Evolutionary conservation across 306 rosid species (phyloP), one percentile per base, ranked within the genome.

Genomic region (Cicer judaicum): DNA sequence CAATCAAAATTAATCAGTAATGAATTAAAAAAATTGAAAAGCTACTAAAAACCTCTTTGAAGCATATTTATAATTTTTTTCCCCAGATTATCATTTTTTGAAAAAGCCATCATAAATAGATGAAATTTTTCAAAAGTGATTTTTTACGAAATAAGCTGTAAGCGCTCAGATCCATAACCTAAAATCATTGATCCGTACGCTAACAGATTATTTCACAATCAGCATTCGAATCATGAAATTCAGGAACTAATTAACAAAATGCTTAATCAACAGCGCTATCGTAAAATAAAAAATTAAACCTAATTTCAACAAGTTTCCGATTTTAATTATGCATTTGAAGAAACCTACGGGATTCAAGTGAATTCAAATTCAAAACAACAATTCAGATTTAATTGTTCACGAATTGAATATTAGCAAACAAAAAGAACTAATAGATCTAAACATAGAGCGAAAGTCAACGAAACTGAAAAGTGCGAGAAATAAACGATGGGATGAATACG

Each of bases 131-230:
- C 36, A 29, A 29, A 29, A 29, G 1, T 29, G 36, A 3, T 29
- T 29, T 29, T 29, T 29, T 29, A 29, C 36, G 36, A 29, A 29
- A 29, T 29, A 29, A 29, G 36, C 36, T 29, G 36, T 29, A 29
- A 29, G 5, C 36, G 36, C 5, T 29, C 72, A 80, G 76, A 74
- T 75, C 78, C 68, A 8, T 9, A 19, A 40, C 50, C 75, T 29
- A 15, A 67, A 47, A 56, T 48, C 11, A 49, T 10, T 40, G 38
- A 73, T 64, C 55, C 47, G 24, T 29, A 65, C 62, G 18, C 40
- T 21, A 41, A 14, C 0, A 8, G 53, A 64, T 36, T n/a, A 14
- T n/a, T 57, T 39, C 36, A 65, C 16, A 63, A 71, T 63, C 78
- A 3, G 5, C 5, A 40, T 0, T 64, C 18, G 7, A 44, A 73